A percentile compares a stretch with the other conserved stretches of the same genome.
phyloP scores from a whole-genome alignment of 495 filamentous ascomycete genomes.

The Penicillium soppii region DNA sequence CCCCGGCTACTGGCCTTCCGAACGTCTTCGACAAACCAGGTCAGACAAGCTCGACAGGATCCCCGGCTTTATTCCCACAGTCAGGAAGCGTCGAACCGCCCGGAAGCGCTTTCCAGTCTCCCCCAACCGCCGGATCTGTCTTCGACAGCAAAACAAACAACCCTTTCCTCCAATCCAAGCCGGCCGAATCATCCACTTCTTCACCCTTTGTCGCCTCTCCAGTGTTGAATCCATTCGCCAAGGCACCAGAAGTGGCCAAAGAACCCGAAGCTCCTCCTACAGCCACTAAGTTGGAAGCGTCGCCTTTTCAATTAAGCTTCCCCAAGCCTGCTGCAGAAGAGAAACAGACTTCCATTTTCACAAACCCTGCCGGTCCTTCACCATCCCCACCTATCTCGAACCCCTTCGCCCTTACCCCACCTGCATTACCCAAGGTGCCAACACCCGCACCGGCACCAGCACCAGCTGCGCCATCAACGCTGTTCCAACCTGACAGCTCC shows the following conservation, averaged over 20 bases:
- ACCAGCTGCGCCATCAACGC: neutral
- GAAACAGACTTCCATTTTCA: neutral
- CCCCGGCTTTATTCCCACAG: too few relatives aligned
- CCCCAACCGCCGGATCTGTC: too few relatives aligned
- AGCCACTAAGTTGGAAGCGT: neutral
- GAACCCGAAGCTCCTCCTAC: neutral
- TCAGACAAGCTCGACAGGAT: too few relatives aligned
- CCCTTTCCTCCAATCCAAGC: constrained; percentile 12
- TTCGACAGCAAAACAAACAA: too few relatives aligned
- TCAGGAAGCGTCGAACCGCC: too few relatives aligned
- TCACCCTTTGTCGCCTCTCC: neutral
- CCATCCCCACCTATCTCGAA: neutral
- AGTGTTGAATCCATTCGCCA: neutral
- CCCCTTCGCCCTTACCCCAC: neutral
- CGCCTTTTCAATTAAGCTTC: neutral
- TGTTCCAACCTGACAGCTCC: neutral
- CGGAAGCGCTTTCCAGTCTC: too few relatives aligned
- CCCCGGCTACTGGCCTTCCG: neutral
- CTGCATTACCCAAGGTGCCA: neutral
- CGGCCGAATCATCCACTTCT: neutral
- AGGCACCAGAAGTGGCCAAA: constrained; percentile 2
- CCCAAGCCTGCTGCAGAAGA: neutral
- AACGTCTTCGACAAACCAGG: neutral
- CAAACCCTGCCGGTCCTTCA: neutral
- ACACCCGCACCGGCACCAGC: neutral